A percentile compares a stretch with the other conserved stretches of the same genome.
Evolutionary conservation across 1,284 basidiomycete species (phyloP).

Genomic region (Neolentinus lepideus): DNA sequence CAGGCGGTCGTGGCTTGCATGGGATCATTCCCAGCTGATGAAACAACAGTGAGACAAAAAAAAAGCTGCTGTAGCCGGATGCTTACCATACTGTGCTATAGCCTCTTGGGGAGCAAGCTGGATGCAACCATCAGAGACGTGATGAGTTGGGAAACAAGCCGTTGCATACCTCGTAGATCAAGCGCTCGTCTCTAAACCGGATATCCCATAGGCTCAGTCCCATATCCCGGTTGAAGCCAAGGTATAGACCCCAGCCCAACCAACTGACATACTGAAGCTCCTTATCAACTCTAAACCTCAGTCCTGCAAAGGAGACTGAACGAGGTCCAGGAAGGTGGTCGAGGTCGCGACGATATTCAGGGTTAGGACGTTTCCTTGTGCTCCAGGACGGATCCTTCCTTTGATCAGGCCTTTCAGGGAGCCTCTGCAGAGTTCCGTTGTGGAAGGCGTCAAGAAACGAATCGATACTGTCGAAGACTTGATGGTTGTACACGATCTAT

Average conservation of each 20-base stretch:
- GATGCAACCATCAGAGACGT: neutral
- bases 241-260: conserved; percentile 59
- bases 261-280: conserved; percentile 50
- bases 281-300: conserved; percentile 49
- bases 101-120: conserved; percentile 54
- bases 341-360: conserved; percentile 37
- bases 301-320: conserved; percentile 48
- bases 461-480: conserved; percentile 39
- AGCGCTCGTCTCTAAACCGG: conserved; percentile 49
- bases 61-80: neutral
- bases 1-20: conserved; percentile 56
- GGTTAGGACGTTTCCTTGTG: conserved; percentile 31
- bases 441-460: conserved; percentile 46
- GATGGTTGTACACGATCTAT: conserved; percentile 52
- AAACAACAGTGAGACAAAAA: neutral
- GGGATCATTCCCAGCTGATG: conserved; percentile 58
- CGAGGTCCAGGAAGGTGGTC: conserved; percentile 58
- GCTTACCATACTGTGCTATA: conserved; percentile 53
- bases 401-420: conserved; percentile 25
- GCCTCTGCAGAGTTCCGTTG: conserved; percentile 43
- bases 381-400: conserved; percentile 34
- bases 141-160: neutral
- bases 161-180: conserved; percentile 52
- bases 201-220: conserved; percentile 63
- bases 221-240: conserved; percentile 56